Conservation (phyloP, 179 eudicot genomes). For the Camellia oleifera region DNA sequence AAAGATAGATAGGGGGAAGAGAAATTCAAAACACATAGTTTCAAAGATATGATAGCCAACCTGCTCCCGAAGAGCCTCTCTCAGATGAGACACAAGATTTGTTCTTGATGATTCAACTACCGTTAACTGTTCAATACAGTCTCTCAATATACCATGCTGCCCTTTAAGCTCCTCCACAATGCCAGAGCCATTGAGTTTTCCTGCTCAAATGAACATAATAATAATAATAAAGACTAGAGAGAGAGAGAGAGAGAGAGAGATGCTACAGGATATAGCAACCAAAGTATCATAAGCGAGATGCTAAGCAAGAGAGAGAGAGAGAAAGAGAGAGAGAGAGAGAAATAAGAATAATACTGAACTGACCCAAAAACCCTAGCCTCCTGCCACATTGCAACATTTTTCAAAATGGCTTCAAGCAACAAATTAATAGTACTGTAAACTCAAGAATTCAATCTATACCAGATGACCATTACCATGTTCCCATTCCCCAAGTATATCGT, state of each 20-base stretch:
- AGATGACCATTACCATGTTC: not conserved
- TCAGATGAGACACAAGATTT: constrained; percentile 66
- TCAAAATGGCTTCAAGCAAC: not conserved
- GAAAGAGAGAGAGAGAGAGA: not conserved
- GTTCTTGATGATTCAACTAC: constrained; percentile 65
- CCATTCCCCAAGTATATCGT: not conserved
- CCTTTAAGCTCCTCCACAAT: constrained; percentile 67
- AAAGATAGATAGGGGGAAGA: not conserved
- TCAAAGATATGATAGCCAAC: constrained; percentile 26
- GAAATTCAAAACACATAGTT: not conserved
- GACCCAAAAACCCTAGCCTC: not conserved
- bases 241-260: constrained; percentile 2
- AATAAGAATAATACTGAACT: not conserved
- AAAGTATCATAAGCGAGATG: not conserved
- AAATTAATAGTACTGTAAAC: not conserved
- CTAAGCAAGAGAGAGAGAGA: too few relatives aligned
- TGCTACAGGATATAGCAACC: too few relatives aligned
- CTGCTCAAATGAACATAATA: constrained; percentile 23
- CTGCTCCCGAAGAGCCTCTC: constrained; percentile 83
- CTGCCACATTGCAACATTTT: not conserved
- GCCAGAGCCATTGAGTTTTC: constrained; percentile 41
- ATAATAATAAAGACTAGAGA: not conserved
- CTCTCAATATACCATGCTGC: constrained; percentile 64
- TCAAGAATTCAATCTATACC: not conserved
- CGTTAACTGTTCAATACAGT: constrained; percentile 70